Evolutionary conservation across 2,329 filamentous ascomycete species (phyloP).

Genomic region (Meredithiella fracta): DNA sequence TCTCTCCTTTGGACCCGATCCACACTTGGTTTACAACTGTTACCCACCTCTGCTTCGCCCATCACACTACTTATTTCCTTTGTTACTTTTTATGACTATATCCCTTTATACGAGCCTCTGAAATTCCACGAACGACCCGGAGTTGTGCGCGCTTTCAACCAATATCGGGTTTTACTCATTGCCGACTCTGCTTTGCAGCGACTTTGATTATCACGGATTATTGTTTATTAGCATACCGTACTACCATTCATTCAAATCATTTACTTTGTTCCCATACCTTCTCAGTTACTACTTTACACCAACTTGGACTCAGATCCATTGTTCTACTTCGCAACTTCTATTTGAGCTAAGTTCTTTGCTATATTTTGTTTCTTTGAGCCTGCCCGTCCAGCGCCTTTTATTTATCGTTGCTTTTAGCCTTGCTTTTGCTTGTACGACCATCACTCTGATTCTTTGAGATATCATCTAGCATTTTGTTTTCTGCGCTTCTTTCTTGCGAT

Average conservation of each 20-base stretch:
- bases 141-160: constrained; percentile 16
- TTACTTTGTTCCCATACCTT: constrained; percentile 18
- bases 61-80: constrained; percentile 20
- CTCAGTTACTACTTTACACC: constrained; percentile 15
- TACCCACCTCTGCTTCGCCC: constrained; percentile 4
- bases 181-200: constrained; percentile 6
- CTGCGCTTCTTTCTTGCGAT: constrained; percentile 1
- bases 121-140: constrained; percentile 21
- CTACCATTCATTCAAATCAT: constrained; percentile 18
- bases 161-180: constrained; percentile 13
- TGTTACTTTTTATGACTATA: constrained; percentile 18
- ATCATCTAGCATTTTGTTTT: constrained; percentile 6
- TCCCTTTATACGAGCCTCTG: constrained; percentile 26
- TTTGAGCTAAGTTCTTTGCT: constrained; percentile 1
- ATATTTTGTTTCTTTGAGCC: constrained; percentile 4
- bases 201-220: constrained; percentile 10
- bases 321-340: constrained; percentile 2
- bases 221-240: constrained; percentile 15
- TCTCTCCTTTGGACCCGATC: neutral
- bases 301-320: neutral
- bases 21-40: constrained; percentile 9
- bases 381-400: constrained; percentile 15
- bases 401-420: constrained; percentile 1
- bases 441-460: constrained; percentile 1
- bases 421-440: constrained; percentile 7